Conservation (phyloP, 208 protist species). For the Leishmania tarentolae region DNA sequence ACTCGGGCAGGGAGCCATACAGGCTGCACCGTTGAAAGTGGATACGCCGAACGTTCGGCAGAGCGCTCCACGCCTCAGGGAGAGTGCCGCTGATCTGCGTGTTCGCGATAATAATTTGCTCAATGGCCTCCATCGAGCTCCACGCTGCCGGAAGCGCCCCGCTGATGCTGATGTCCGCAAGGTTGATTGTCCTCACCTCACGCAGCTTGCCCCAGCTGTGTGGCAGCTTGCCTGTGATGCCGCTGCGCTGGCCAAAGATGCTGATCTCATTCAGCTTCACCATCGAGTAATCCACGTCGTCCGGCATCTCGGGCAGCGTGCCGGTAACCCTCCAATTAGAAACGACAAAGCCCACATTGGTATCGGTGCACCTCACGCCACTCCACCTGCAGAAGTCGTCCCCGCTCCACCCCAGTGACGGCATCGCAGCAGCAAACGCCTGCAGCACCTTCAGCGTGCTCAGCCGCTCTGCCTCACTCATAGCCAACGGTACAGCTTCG, state of each 20-base stretch:
- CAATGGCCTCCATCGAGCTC: too few species aligned
- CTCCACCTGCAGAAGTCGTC: slow-evolving; percentile 18
- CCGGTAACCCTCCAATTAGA: neutral
- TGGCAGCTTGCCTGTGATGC: slow-evolving; percentile 2
- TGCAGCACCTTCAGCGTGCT: slow-evolving; percentile 15
- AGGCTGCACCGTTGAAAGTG: neutral
- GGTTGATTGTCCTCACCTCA: neutral
- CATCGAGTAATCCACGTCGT: neutral
- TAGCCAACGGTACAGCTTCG: too few species aligned
- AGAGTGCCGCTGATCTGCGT: neutral
- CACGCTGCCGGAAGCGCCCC: slow-evolving; percentile 16
- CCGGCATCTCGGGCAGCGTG: too few species aligned
- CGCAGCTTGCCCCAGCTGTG: slow-evolving; percentile 1
- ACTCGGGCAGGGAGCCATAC: neutral
- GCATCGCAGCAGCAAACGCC: slow-evolving; percentile 10
- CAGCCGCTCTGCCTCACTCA: too few species aligned
- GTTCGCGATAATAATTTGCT: too few species aligned
- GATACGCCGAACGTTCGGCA: neutral
- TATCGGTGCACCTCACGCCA: slow-evolving; percentile 4
- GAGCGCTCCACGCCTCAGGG: neutral
- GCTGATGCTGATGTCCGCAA: neutral
- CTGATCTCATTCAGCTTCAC: neutral
- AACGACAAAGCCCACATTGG: neutral
- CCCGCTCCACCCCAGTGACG: slow-evolving; percentile 16
- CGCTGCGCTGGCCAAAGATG: neutral